Conservation (phyloP, 768 basidiomycete genomes). For the Leccinum disarticulatum region DNA sequence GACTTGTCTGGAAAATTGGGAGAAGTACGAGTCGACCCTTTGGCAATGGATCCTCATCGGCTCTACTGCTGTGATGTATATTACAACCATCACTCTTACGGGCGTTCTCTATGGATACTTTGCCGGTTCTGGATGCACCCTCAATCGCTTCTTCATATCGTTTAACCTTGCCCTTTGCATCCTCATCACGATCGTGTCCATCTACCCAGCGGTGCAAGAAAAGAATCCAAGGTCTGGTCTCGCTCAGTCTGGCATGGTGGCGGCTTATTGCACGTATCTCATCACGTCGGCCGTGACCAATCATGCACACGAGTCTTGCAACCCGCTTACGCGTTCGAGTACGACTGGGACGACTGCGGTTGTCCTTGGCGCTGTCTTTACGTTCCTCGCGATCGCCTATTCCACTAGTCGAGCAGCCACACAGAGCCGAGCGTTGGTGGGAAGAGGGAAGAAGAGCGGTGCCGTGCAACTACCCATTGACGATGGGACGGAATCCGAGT, state of each 20-base stretch:
- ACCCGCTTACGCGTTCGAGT: slow-evolving; percentile 73
- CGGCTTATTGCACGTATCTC: slow-evolving; percentile 95
- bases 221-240: slow-evolving; percentile 92
- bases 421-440: slow-evolving; percentile 87
- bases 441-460: slow-evolving; percentile 62
- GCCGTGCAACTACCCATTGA: slow-evolving; percentile 63
- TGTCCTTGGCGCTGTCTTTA: slow-evolving; percentile 89
- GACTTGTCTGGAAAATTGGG: slow-evolving; percentile 95
- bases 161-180: slow-evolving; percentile 85
- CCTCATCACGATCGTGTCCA: slow-evolving; percentile 75
- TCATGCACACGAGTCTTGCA: slow-evolving; percentile 83
- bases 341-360: slow-evolving; percentile 84
- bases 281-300: slow-evolving; percentile 92
- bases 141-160: slow-evolving; percentile 97
- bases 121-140: slow-evolving; percentile 77
- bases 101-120: slow-evolving; percentile 92
- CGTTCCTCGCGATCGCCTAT: slow-evolving; percentile 97
- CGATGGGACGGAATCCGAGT: slow-evolving; percentile 58
- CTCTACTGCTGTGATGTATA: slow-evolving; percentile 88
- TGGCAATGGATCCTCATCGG: slow-evolving; percentile 98
- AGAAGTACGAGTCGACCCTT: slow-evolving; percentile 77
- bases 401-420: slow-evolving; percentile 96
- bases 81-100: slow-evolving; percentile 80
- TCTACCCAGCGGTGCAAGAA: slow-evolving; percentile 87
- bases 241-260: slow-evolving; percentile 96